Conservation (phyloP, 1,284 basidiomycete genomes). For the Ustilago lituana region DNA sequence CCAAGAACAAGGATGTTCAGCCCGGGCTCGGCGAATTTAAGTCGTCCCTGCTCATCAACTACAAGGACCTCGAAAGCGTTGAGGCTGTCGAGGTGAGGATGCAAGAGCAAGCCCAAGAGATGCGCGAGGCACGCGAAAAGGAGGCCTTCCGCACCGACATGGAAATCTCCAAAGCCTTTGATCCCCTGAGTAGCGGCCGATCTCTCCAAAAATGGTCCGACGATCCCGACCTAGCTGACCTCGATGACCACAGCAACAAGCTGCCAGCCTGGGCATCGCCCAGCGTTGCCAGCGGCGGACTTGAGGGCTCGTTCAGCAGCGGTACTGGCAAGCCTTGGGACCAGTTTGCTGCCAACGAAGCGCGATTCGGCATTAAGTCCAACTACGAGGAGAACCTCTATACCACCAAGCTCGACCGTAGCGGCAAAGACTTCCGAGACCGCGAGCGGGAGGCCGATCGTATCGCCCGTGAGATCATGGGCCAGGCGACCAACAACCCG, state of each 20-base stretch:
- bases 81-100: slow-evolving; percentile 50
- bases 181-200: slow-evolving; percentile 49
- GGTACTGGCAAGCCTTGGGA: slow-evolving; percentile 76
- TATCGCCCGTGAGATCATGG: slow-evolving; percentile 89
- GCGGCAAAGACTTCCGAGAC: slow-evolving; percentile 84
- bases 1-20: slow-evolving; percentile 17
- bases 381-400: slow-evolving; percentile 93
- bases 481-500: slow-evolving; percentile 72
- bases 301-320: slow-evolving; percentile 11
- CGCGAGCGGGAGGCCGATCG: slow-evolving; percentile 86
- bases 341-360: slow-evolving; percentile 94
- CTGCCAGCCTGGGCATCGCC: slow-evolving; percentile 37
- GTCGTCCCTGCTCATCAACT: slow-evolving; percentile 49
- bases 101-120: slow-evolving; percentile 52
- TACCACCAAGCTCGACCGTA: slow-evolving; percentile 91
- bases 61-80: slow-evolving; percentile 51
- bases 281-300: slow-evolving; percentile 13
- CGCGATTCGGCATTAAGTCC: slow-evolving; percentile 89
- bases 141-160: slow-evolving; percentile 61
- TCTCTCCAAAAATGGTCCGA: slow-evolving; percentile 59
- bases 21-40: slow-evolving; percentile 49
- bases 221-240: slow-evolving; percentile 47
- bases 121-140: slow-evolving; percentile 42
- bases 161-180: slow-evolving; percentile 55
- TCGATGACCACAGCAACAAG: slow-evolving; percentile 32